Evolutionary conservation across 2,329 filamentous ascomycete genomes (phyloP).

Genomic region (Botryotinia narcissicola): DNA sequence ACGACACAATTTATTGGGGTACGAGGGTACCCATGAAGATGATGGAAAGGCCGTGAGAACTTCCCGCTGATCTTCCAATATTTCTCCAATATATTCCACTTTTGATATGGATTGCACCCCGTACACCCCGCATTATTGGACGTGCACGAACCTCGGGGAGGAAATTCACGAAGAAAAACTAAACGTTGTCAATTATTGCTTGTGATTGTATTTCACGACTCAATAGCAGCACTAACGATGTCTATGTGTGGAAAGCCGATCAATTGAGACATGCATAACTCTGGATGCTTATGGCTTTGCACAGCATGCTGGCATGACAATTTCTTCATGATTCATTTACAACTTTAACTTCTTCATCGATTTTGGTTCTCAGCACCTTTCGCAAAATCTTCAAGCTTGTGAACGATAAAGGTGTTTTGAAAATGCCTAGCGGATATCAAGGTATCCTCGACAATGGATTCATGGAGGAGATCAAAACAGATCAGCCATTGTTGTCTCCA

Average conservation of each 20-base stretch:
- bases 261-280: background rate
- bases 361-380: background rate
- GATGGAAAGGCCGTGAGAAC: background rate
- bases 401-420: background rate
- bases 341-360: background rate
- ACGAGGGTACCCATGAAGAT: background rate
- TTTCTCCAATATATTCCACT: slow-evolving; percentile 2
- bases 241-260: background rate
- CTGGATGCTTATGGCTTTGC: background rate
- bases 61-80: background rate
- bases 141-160: slow-evolving; percentile 10
- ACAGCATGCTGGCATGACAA: background rate
- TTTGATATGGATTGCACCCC: background rate
- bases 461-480: slow-evolving; percentile 17
- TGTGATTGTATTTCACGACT: background rate
- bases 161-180: background rate
- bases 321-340: background rate
- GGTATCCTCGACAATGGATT: slow-evolving; percentile 16
- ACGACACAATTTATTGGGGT: background rate
- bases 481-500: slow-evolving; percentile 7
- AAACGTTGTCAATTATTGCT: background rate
- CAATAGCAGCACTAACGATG: background rate
- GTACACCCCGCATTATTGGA: slow-evolving; percentile 13
- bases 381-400: background rate
- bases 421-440: slow-evolving; percentile 18